These are phyloP conservation scores for Eucalyptus pauciflora DNA, from an alignment of 345 rosid species.

Conservation along the genomic window DNA sequence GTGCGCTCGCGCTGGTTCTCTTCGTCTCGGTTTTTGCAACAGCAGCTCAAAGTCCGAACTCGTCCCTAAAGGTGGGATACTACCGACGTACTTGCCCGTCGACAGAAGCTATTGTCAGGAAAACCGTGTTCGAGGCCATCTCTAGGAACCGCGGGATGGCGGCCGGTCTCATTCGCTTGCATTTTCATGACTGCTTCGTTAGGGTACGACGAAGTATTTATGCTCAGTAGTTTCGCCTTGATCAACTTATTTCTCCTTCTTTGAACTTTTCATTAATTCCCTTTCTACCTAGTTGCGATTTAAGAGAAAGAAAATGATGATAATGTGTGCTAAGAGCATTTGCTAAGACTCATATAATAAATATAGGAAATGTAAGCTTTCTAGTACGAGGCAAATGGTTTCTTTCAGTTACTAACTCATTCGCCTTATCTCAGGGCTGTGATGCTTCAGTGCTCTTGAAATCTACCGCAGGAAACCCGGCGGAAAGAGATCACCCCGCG, in stretches of 20 bases:
- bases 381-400: not conserved
- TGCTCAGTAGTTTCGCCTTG: not conserved
- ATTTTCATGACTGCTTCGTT: conserved; percentile 18
- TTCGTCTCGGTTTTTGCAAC: not conserved
- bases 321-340: not conserved
- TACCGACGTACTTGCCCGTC: conserved; percentile 1
- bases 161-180: conserved; percentile 1
- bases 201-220: not conserved
- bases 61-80: not conserved
- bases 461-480: conserved; percentile 2
- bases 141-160: not conserved
- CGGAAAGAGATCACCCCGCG: conserved; percentile 20
- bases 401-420: not conserved
- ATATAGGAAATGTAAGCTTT: not conserved
- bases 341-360: not conserved
- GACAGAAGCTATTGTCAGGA: conserved; percentile 3
- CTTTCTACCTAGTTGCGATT: not conserved
- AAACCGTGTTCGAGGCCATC: not conserved
- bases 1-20: not conserved
- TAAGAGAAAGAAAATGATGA: not conserved
- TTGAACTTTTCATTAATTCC: not conserved
- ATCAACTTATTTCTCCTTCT: not conserved
- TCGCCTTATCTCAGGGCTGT: conserved; percentile 13
- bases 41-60: not conserved
- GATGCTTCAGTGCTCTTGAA: conserved; percentile 34